Evolutionary conservation across 2,329 filamentous ascomycete species (phyloP), one percentile per base, ranked within the genome.

Genomic region (Coleophoma crateriformis): DNA sequence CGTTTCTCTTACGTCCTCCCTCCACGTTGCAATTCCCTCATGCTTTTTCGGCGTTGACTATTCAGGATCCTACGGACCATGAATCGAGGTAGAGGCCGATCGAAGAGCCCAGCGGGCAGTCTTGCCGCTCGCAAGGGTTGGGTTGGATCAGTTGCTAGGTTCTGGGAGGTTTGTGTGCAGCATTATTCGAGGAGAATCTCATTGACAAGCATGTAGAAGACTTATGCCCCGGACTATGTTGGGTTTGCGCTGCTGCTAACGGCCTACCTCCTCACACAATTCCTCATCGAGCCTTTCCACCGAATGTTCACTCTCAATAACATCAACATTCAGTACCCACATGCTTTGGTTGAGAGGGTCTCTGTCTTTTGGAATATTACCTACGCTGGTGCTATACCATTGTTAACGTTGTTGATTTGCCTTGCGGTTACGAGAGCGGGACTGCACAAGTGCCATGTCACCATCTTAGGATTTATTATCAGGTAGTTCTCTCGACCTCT

Each of bases 271-370:
- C 60, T 84, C 50, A 81, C 85, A 62, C 54, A 70, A 67, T 72
- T 87, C 60, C 75, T 87, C 57, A 78, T 88, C 59, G 84, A 85
- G 53, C 94, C 94, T 0, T 97, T 97, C 66, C 90, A 97, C 67
- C 90, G 89, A 70, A 87, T 96, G 82, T 97, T 99, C 71, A 87
- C 82, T 56, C 79, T 97, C 54, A 87, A 90, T 65, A 90, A 97
- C 65, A 78, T 88, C 20, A 75, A 82, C 45, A 90, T 97, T 52
- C 85, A 89, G 56, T 96, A 87, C 63, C 94, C 94, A 1, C 87
- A 95, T 69, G 90, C 94, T 19, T 76, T 86, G 50, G 70, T 86
- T 46, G 91, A 99, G 68, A 81, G 90, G 54, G 94, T 99, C 0
- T 77, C 90, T 7, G 83, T 95, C 13, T 66, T 85, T 87, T 74